These are phyloP conservation scores for Arthonia radiata DNA, from an alignment of 495 filamentous ascomycete genomes.

Conservation along the genomic window DNA sequence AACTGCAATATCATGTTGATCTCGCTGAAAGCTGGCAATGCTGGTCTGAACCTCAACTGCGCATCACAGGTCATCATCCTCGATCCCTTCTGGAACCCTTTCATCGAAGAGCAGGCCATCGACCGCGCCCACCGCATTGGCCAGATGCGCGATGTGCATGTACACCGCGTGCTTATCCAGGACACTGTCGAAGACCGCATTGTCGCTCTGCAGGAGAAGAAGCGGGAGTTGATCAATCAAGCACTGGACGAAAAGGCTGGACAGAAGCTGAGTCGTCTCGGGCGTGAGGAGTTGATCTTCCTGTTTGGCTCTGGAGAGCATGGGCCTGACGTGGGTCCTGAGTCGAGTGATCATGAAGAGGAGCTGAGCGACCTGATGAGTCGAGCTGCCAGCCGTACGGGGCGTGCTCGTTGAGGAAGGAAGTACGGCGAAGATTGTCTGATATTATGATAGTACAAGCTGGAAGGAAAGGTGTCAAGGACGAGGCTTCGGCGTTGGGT, in stretches of 20 bases:
- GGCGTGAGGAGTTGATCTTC: constrained; percentile 37
- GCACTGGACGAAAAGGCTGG: constrained; percentile 64
- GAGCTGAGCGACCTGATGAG: no score
- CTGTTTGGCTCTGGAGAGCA: no score
- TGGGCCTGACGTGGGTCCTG: no score
- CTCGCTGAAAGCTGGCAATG: constrained; percentile 74
- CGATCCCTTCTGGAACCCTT: constrained; percentile 95
- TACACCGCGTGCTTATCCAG: constrained; percentile 57
- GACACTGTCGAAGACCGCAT: constrained; percentile 83
- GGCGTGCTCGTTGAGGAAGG: no score
- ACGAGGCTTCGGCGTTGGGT: no score
- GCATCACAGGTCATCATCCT: constrained; percentile 76
- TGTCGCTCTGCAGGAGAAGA: constrained; percentile 58
- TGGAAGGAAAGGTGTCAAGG: no score
- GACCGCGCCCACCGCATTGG: constrained; percentile 85
- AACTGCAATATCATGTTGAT: constrained; percentile 58
- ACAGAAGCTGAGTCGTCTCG: constrained; percentile 35
- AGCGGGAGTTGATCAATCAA: constrained; percentile 49
- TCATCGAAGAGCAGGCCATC: constrained; percentile 81
- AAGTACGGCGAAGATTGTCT: no score
- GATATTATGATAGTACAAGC: no score
- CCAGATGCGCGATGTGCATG: constrained; percentile 45
- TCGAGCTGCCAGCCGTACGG: no score
- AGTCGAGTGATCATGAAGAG: no score
- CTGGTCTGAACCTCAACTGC: constrained; percentile 70